Evolutionary conservation across 1,284 basidiomycete genomes (phyloP).

Genomic region (Microbotryum scabiosae): DNA sequence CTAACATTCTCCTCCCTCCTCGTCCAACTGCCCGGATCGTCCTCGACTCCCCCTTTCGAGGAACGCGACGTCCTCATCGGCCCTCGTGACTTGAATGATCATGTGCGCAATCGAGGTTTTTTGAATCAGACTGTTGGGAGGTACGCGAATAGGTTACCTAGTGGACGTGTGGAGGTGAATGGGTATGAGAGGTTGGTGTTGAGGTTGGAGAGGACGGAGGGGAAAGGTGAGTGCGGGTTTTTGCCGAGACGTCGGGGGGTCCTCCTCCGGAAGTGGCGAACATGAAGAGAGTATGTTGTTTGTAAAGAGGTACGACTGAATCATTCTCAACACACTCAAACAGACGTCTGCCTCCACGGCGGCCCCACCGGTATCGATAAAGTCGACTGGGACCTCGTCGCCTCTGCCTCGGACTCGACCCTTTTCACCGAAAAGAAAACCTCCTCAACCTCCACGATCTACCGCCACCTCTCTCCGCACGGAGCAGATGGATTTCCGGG

Average conservation of each 20-base stretch:
- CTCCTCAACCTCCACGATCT: constrained; percentile 1
- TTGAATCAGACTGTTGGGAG: constrained; percentile 16
- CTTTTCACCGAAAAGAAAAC: constrained; percentile 17
- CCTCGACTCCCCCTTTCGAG: too few relatives aligned
- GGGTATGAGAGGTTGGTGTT: background rate
- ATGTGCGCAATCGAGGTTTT: constrained; percentile 12
- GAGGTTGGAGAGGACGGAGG: background rate
- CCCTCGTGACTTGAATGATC: constrained; percentile 3
- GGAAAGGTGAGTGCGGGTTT: background rate
- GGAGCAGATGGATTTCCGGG: constrained; percentile 28
- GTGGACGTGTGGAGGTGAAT: constrained; percentile 2
- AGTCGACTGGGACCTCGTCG: constrained; percentile 16
- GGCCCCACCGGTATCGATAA: constrained; percentile 25
- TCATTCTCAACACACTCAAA: background rate
- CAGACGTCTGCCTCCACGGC: constrained; percentile 28
- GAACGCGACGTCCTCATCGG: constrained; percentile 20
- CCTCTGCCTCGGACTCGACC: constrained; percentile 1
- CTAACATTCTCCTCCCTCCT: constrained; percentile 15
- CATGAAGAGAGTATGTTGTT: too few relatives aligned
- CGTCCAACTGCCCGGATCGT: background rate
- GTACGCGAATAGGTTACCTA: constrained; percentile 27
- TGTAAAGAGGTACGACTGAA: too few relatives aligned
- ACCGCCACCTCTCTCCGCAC: constrained; percentile 15
- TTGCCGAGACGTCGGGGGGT: too few relatives aligned
- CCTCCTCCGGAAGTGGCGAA: too few relatives aligned